Evolutionary conservation across 169 alveolate species (phyloP), one percentile per base, ranked within the genome.

Genomic region (Plasmodium yoelii): DNA sequence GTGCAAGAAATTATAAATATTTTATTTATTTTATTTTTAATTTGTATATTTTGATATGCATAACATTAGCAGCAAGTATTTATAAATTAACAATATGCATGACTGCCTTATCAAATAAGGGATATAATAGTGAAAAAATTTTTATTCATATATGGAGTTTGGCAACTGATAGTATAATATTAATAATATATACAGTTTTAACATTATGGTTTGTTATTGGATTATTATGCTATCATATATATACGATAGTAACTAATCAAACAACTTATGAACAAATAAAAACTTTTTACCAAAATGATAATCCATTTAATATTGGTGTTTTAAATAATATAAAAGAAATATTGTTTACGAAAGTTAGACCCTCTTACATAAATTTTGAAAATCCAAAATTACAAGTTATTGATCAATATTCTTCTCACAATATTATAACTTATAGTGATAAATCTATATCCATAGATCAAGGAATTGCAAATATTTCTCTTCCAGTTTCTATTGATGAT

Each of bases 1-100:
- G 98, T n/a, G 94, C 94, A 70, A 92, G 97, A 88, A 97, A 97
- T 87, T 96, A 97, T 91, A 90, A 91, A 90, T 87, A 65, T 74
- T 90, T 80, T 70, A 93, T 93, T 60, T 90, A 86, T 92, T 88
- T 84, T 44, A 91, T 94, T 88, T 73, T 92, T 19, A 59, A 69
- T 44, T 55, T 87, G 56, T 90, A 93, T 19, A 84, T 86, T 61
- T 19, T 92, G 57, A 87, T 77, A 61, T 73, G 82, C 46, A 63
- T 88, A 51, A 60, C 92, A 26, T 61, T 90, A 18, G 57, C 89
- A 5, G 71, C 89, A 5, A 75, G 92, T 64, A 73, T 73, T 57
- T 87, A 87, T 28, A 90, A 91, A 59, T 61, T 84, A 15, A 75
- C 93, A 55, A 59, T 92, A 59, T 82, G 90, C 13, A 86, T 89